These are phyloP conservation scores for Candida tetrigidarum DNA, from an alignment of 1,139 yeast species.

Conservation along the genomic window DNA sequence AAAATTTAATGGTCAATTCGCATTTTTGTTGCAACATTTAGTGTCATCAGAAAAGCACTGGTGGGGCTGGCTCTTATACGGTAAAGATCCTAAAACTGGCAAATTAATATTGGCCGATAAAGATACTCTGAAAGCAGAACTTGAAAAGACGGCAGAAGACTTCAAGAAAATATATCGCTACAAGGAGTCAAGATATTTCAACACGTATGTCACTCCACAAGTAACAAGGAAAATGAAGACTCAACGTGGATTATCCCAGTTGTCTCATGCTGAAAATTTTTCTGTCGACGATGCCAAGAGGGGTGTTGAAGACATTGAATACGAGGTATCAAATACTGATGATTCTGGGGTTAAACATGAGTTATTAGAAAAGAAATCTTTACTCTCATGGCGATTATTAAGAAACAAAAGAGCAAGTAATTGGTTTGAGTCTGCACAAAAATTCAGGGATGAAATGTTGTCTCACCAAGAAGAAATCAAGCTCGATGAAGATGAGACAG, in stretches of 20 bases:
- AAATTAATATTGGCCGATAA: conserved; percentile 33
- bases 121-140: conserved; percentile 26
- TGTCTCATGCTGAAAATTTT: conserved; percentile 16
- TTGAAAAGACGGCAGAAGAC: conserved; percentile 22
- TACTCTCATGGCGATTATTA: conserved; percentile 35
- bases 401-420: conserved; percentile 24
- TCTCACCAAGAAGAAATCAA: conserved; percentile 10
- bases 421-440: conserved; percentile 25
- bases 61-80: conserved; percentile 49
- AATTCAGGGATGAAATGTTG: conserved; percentile 12
- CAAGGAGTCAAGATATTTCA: conserved; percentile 43
- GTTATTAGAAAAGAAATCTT: conserved; percentile 29
- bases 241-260: conserved; percentile 32
- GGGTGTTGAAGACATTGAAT: conserved; percentile 15
- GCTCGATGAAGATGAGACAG: conserved; percentile 16
- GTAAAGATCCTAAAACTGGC: conserved; percentile 39
- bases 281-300: conserved; percentile 11
- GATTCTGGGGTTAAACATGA: conserved; percentile 15
- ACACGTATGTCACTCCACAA: conserved; percentile 49
- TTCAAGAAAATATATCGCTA: conserved; percentile 26
- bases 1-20: conserved; percentile 28
- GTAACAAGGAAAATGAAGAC: conserved; percentile 46
- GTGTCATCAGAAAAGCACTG: conserved; percentile 36
- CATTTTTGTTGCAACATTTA: conserved; percentile 33
- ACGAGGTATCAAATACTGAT: conserved; percentile 15